Evolutionary conservation across 1,284 basidiomycete genomes (phyloP).

Genomic region (Crucibulum parvulum): DNA sequence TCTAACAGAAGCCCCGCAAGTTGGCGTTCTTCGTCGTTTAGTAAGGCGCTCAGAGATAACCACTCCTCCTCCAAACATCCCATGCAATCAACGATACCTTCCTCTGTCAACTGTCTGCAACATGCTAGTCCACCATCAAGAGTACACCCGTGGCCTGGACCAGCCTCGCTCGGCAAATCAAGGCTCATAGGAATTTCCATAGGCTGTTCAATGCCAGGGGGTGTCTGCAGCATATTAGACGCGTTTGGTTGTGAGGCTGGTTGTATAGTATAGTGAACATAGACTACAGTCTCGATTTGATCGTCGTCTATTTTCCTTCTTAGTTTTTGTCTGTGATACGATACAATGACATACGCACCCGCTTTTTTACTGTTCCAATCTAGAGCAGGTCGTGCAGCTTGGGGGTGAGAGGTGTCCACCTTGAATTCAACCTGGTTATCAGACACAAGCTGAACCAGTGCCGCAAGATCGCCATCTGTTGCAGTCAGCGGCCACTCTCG

Average conservation of each 20-base stretch:
- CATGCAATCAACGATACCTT: slow-evolving; percentile 62
- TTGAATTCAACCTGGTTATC: slow-evolving; percentile 75
- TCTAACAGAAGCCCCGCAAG: slow-evolving; percentile 48
- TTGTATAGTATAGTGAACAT: slow-evolving; percentile 48
- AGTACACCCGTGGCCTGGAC: slow-evolving; percentile 51
- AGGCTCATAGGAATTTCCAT: not conserved
- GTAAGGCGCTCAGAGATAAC: slow-evolving; percentile 36
- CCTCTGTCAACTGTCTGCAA: slow-evolving; percentile 49
- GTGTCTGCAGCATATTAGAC: not conserved
- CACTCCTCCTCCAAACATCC: slow-evolving; percentile 59
- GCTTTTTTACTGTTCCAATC: slow-evolving; percentile 90
- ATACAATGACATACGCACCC: slow-evolving; percentile 47
- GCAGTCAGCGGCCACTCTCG: slow-evolving; percentile 76
- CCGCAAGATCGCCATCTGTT: slow-evolving; percentile 78
- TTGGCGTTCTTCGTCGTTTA: slow-evolving; percentile 41
- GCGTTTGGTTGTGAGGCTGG: not conserved
- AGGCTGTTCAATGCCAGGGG: not conserved
- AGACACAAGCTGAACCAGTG: slow-evolving; percentile 73
- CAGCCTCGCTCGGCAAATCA: slow-evolving; percentile 16
- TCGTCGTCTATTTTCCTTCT: slow-evolving; percentile 67
- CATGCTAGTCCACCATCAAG: slow-evolving; percentile 52
- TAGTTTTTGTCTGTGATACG: not conserved
- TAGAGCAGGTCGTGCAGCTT: slow-evolving; percentile 55
- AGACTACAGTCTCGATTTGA: slow-evolving; percentile 73
- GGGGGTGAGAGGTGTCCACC: slow-evolving; percentile 68